Base-by-base conservation (phyloP, 148 eudicot genomes). In the Persicaria tinctoria region DNA sequence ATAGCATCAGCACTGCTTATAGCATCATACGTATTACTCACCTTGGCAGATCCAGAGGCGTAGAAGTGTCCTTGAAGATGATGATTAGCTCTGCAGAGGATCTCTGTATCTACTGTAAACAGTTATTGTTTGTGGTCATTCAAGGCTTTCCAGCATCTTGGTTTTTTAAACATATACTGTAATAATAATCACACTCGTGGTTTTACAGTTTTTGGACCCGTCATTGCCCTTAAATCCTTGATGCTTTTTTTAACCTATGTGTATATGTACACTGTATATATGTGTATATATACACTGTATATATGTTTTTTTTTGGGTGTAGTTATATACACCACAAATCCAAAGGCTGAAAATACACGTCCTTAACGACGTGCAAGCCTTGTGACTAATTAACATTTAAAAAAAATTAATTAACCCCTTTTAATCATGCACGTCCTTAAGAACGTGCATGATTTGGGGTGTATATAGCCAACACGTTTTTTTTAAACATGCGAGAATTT, bases 41-140 rank as follows among this genome's bases (percentile, higher is more conserved):
- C 38, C 56, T 64, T 83, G 46, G 72, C 96, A 95, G 98, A 92
- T 95, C 79, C 90, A 84, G 74, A 92, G 98, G 92, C 98, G 98
- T n/a, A 87, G 92, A 23, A 94, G 86, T 80, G 98, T 94, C 73
- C 96, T 95, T 46, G 97, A 92, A 63, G 98, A 95, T 71, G 98
- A 95, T 46, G 97, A 94, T 84, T 94, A 91, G 82, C 49, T 44
- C 32, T 66, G 70, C 70, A 13, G 70, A 66, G 44, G 70, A 41
- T 44, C 18, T 66, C 41, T 32, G 6, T 41, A 66, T 66, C 66
- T 60, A 60, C 13, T 60, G 32, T 57, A 20, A 11, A 20, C 66
- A 60, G 11, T 8, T 60, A 46, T 47, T 14, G 47, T 46, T 64
- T 64, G 70, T 64, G 69, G n/a, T 27, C 12, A 27, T 64, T 7